Base-by-base conservation (phyloP, 164 flowering plant genomes). In the Akebia trifoliata region DNA sequence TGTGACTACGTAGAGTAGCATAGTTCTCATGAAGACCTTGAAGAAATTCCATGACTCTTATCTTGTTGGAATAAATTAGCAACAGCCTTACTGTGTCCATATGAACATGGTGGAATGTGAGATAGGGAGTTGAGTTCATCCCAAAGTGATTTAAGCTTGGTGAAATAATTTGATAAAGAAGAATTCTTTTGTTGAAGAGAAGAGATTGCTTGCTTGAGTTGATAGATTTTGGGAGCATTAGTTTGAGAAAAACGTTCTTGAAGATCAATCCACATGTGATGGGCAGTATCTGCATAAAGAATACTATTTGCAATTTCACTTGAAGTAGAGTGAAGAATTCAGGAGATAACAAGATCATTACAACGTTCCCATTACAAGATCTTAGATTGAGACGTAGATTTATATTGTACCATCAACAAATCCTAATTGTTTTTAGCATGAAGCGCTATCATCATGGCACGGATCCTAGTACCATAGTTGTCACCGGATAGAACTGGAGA, bases 1-100 rank as follows among this genome's bases (percentile, higher is more conserved):
- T 57, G 20, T 21, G 21, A 14, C 42, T 44, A 63, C 43, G 12
- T 60, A 64, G 47, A 71, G 53, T 30, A 52, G 57, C 28, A 60
- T 60, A 53, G 65, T 66, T 40, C 53, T 46, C 55, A 69, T 55
- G 8, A 72, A 64, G n/a, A 2, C 51, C 51, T 48, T 14, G 0
- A 2, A 24, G 17, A 48, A 48, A 48, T 26, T 48, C 17, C 32
- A 26, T 48, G 4, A 1, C 12, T 31, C n/a, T n/a, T 26, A 22
- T 48, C 51, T 48, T 1, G 0, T 26, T 50, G 37, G 30, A 50
- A 21, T 2, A 15, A 2, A 15, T 4, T 9, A 17, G 48, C 24
- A 1, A 44, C 24, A 2, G 21, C 4, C 8, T n/a, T 44, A 4
- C 48, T 8, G 1, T 44, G 15, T 1, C n/a, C 31, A 31, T n/a